These are phyloP conservation scores for Aeschynomene evenia DNA, from an alignment of 306 rosid species.

Conservation along the genomic window DNA sequence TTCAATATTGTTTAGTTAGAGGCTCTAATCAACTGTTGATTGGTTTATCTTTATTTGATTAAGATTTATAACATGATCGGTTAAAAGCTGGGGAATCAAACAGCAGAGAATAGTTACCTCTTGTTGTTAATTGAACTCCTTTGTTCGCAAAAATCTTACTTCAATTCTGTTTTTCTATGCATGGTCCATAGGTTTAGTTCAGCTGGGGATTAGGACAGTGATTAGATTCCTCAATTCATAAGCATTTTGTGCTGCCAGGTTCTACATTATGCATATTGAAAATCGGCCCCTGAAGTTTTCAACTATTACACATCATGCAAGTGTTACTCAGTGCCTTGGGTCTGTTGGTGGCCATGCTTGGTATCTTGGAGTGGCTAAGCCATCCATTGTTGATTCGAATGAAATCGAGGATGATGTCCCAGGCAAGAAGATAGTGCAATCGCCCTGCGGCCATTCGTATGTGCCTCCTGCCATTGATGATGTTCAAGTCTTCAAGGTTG, in stretches of 20 bases:
- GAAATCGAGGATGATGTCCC: slow-evolving; percentile 33
- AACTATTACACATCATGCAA: slow-evolving; percentile 73
- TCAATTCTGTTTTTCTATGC: not conserved
- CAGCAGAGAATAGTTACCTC: too few relatives aligned
- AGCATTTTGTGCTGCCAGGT: slow-evolving; percentile 34
- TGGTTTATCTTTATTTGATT: not conserved
- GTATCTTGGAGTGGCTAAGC: slow-evolving; percentile 88
- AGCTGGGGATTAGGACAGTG: not conserved
- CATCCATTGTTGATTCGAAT: slow-evolving; percentile 53
- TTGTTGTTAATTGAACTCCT: too few relatives aligned
- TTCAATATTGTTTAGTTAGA: not conserved
- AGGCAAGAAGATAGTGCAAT: slow-evolving; percentile 36
- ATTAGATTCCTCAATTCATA: slow-evolving; percentile 11
- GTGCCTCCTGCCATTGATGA: slow-evolving; percentile 65
- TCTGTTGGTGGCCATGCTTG: slow-evolving; percentile 70
- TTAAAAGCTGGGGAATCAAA: not conserved
- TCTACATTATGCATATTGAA: slow-evolving; percentile 72
- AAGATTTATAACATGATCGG: not conserved
- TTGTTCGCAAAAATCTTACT: too few relatives aligned
- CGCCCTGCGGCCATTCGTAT: slow-evolving; percentile 54
- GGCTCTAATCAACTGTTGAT: not conserved
- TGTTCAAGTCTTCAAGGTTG: slow-evolving; percentile 60
- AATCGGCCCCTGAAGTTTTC: slow-evolving; percentile 53
- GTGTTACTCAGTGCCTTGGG: slow-evolving; percentile 90
- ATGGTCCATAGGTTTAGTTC: not conserved